Percentiles rank a stretch among this genome's conserved stretches.
phyloP scores from a whole-genome alignment of 345 rosid species.

The Combretum micranthum region DNA sequence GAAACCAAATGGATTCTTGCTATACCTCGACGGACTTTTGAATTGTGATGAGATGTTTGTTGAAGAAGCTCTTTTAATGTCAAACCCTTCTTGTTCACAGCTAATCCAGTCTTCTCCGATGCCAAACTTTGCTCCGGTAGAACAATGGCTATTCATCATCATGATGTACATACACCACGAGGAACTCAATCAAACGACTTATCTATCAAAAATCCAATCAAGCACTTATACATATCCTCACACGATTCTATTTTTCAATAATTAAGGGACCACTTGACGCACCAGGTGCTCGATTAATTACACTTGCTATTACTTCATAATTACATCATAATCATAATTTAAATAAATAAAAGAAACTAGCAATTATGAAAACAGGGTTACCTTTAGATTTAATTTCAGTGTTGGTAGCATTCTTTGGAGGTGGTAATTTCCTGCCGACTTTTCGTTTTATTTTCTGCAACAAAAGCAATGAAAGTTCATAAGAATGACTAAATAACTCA shows the following conservation, averaged over 20 bases:
- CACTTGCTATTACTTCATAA: background rate
- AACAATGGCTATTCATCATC: conserved; percentile 56
- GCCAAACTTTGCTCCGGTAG: conserved; percentile 93
- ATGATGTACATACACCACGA: background rate
- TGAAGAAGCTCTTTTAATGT: conserved; percentile 75
- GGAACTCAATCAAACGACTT: background rate
- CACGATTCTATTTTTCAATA: too few species aligned
- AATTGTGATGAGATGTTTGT: conserved; percentile 76
- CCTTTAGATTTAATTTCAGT: conserved; percentile 88
- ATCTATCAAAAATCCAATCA: background rate
- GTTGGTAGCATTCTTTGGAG: conserved; percentile 77
- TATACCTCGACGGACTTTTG: conserved; percentile 76
- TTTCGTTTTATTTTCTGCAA: conserved; percentile 84
- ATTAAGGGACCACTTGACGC: too few species aligned
- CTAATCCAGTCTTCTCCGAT: conserved; percentile 64
- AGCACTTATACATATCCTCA: too few species aligned
- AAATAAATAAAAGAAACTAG: background rate
- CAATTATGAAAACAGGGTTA: conserved; percentile 5
- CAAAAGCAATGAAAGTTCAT: background rate
- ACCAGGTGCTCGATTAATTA: too few species aligned
- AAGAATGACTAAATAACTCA: background rate
- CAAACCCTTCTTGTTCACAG: conserved; percentile 87
- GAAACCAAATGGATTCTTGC: too few species aligned
- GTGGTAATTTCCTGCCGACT: conserved; percentile 83
- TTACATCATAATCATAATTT: background rate